These are phyloP conservation scores for Microsporum audouinii DNA, from an alignment of 2,329 filamentous ascomycete species.

Conservation along the genomic window DNA sequence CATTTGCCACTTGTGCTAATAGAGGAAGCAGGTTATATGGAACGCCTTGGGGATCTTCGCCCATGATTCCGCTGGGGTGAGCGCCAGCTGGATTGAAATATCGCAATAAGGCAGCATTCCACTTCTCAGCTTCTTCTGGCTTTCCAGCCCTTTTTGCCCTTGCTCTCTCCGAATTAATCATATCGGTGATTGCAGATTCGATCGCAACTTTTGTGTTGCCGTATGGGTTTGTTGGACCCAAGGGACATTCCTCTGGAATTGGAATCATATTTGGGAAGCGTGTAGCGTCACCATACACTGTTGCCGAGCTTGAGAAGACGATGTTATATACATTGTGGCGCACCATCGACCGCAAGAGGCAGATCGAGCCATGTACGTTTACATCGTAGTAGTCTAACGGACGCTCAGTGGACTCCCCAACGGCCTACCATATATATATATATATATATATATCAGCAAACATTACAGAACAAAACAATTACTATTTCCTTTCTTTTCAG, in stretches of 20 bases:
- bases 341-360: slow-evolving; percentile 75
- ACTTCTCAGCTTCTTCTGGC: slow-evolving; percentile 58
- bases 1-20: slow-evolving; percentile 89
- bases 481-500: neutral
- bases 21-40: slow-evolving; percentile 93
- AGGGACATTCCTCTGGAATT: slow-evolving; percentile 92
- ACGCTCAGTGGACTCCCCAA: slow-evolving; percentile 87
- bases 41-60: slow-evolving; percentile 89
- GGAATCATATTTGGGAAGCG: slow-evolving; percentile 97
- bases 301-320: slow-evolving; percentile 96
- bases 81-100: slow-evolving; percentile 98
- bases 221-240: slow-evolving; percentile 94
- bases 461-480: neutral
- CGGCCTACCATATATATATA: slow-evolving; percentile 50
- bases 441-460: no score
- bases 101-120: slow-evolving; percentile 84
- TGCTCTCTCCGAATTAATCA: slow-evolving; percentile 74
- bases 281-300: slow-evolving; percentile 95
- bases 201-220: slow-evolving; percentile 92
- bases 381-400: slow-evolving; percentile 96
- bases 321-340: slow-evolving; percentile 89
- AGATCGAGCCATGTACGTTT: slow-evolving; percentile 87
- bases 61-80: slow-evolving; percentile 93
- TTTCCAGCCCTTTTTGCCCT: slow-evolving; percentile 71
- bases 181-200: slow-evolving; percentile 83